Evolutionary conservation across 2,329 filamentous ascomycete genomes (phyloP).

Genomic region (Alternaria atra): DNA sequence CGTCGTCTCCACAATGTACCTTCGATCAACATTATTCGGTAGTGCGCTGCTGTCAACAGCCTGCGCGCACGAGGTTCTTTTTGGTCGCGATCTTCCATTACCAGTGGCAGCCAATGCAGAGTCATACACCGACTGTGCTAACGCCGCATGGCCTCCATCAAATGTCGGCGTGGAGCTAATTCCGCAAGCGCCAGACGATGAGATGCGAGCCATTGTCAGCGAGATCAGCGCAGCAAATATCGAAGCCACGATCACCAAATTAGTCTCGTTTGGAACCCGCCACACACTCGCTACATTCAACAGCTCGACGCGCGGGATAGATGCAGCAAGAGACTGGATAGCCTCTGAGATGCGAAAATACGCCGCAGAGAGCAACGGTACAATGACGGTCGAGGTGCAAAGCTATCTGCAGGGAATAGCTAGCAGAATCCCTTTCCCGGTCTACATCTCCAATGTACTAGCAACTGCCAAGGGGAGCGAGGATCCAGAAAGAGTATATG

Average conservation of each 20-base stretch:
- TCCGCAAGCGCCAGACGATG: constrained; percentile 54
- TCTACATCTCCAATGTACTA: constrained; percentile 62
- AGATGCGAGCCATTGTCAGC: constrained; percentile 52
- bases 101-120: constrained; percentile 44
- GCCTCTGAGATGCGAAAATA: constrained; percentile 59
- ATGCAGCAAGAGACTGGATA: constrained; percentile 67
- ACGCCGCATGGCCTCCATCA: constrained; percentile 55
- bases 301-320: constrained; percentile 62
- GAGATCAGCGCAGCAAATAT: constrained; percentile 57
- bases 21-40: constrained; percentile 17
- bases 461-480: constrained; percentile 60
- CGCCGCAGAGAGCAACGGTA: constrained; percentile 59
- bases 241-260: constrained; percentile 61
- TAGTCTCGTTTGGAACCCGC: constrained; percentile 66
- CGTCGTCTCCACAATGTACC: constrained; percentile 29
- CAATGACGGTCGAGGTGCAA: constrained; percentile 61
- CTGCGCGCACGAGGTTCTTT: constrained; percentile 37
- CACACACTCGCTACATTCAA: constrained; percentile 66
- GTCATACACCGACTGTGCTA: constrained; percentile 45
- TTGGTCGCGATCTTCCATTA: constrained; percentile 37
- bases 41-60: constrained; percentile 28
- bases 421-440: constrained; percentile 60
- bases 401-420: constrained; percentile 62
- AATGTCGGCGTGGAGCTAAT: constrained; percentile 49
- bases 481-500: constrained; percentile 60